Evolutionary conservation across 2,329 filamentous ascomycete species (phyloP).

Genomic region (Nannizziopsis barbatae): DNA sequence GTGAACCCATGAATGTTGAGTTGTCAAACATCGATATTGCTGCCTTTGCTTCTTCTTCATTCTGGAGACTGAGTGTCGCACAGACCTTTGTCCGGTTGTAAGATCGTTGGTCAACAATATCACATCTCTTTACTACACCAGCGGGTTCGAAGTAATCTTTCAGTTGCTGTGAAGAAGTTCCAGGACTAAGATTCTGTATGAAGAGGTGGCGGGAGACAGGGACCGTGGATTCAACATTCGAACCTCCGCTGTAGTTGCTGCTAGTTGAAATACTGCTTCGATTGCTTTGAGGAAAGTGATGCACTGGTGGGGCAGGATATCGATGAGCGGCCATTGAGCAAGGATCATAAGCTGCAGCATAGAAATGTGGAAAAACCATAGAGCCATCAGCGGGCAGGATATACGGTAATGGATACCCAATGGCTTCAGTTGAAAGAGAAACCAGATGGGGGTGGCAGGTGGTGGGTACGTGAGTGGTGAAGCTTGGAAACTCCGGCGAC

Average conservation of each 20-base stretch:
- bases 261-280: slow-evolving; percentile 11
- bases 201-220: slow-evolving; percentile 16
- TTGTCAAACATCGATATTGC: slow-evolving; percentile 27
- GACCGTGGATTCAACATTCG: background rate
- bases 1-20: slow-evolving; percentile 24
- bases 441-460: slow-evolving; percentile 10
- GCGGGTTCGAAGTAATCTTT: slow-evolving; percentile 22
- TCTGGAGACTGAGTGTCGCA: slow-evolving; percentile 25
- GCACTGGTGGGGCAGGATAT: slow-evolving; percentile 22
- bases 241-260: slow-evolving; percentile 10
- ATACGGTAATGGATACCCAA: slow-evolving; percentile 14
- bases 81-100: slow-evolving; percentile 18
- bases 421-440: slow-evolving; percentile 12
- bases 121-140: slow-evolving; percentile 26
- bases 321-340: slow-evolving; percentile 20
- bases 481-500: slow-evolving; percentile 14
- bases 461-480: slow-evolving; percentile 6
- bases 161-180: slow-evolving; percentile 23
- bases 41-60: slow-evolving; percentile 28
- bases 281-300: slow-evolving; percentile 14
- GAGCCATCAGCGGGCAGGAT: slow-evolving; percentile 14
- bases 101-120: slow-evolving; percentile 21
- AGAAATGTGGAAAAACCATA: slow-evolving; percentile 22
- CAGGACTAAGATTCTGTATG: slow-evolving; percentile 22
- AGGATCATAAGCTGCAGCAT: slow-evolving; percentile 22